Conservation (phyloP, 768 basidiomycete genomes). For the Rhodotorula graminis region DNA sequence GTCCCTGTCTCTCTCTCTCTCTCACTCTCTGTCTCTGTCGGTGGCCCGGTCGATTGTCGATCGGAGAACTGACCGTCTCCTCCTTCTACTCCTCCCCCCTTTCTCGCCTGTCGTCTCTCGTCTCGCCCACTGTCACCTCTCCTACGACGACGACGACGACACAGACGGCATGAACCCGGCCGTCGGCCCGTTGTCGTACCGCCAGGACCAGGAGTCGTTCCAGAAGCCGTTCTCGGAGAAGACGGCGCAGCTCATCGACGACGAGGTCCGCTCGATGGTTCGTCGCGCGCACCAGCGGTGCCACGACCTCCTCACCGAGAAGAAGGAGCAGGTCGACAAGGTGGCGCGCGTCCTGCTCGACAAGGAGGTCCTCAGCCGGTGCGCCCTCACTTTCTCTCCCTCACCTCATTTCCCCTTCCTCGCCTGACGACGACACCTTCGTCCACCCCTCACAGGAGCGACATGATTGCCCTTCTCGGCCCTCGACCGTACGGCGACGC, state of each 20-base stretch:
- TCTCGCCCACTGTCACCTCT: conserved; percentile 50
- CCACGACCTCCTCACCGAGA: conserved; percentile 70
- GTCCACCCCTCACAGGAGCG: conserved; percentile 6
- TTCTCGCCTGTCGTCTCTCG: conserved; percentile 41
- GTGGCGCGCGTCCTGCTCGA: conserved; percentile 84
- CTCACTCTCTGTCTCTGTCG: no score
- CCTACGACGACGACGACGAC: no score
- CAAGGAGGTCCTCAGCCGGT: conserved; percentile 87
- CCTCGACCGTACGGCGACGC: conserved; percentile 40
- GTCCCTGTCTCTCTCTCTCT: background rate
- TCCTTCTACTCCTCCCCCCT: no score
- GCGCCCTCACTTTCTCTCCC: conserved; percentile 1
- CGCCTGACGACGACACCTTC: background rate
- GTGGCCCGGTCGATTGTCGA: no score
- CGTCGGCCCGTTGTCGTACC: conserved; percentile 95
- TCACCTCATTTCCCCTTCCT: background rate
- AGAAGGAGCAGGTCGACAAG: conserved; percentile 84
- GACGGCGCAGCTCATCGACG: conserved; percentile 88
- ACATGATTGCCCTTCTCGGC: conserved; percentile 42
- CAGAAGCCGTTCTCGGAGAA: conserved; percentile 98
- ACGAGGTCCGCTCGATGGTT: conserved; percentile 92
- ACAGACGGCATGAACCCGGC: conserved; percentile 95
- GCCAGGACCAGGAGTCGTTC: conserved; percentile 80
- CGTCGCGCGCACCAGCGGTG: conserved; percentile 69
- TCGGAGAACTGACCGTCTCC: no score